Percentiles rank a stretch among this genome's conserved stretches.
These are phyloP conservation scores for Salix purpurea DNA, from an alignment of 345 rosid species.

Conservation along the genomic window DNA sequence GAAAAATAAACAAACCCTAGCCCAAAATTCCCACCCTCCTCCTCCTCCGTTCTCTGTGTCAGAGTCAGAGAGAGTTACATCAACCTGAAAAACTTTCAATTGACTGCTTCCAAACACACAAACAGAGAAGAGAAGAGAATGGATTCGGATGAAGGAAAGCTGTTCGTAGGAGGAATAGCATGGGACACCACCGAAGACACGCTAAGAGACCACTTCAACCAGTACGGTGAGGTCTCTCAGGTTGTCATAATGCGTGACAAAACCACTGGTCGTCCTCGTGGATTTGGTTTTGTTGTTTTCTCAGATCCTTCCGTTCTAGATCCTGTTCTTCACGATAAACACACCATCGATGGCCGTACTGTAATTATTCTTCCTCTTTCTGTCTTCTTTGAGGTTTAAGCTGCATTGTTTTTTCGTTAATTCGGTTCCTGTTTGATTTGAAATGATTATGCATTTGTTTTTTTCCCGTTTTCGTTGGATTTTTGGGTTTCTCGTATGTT, in stretches of 20 bases:
- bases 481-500: no score
- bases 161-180: constrained; percentile 24
- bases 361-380: constrained; percentile 8
- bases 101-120: background rate
- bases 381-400: background rate
- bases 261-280: constrained; percentile 28
- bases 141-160: constrained; percentile 31
- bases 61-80: background rate
- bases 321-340: constrained; percentile 24
- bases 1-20: background rate
- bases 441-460: no score
- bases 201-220: constrained; percentile 20
- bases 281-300: constrained; percentile 29
- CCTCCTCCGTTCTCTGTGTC: background rate
- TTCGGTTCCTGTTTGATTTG: no score
- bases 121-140: background rate
- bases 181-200: constrained; percentile 29
- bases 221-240: constrained; percentile 28
- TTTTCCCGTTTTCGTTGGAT: no score
- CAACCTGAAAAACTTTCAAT: background rate
- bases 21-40: background rate
- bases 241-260: constrained; percentile 29
- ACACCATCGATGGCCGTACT: constrained; percentile 26
- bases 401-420: no score
- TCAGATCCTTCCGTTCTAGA: constrained; percentile 27